Evolutionary conservation across 495 filamentous ascomycete species (phyloP).

Genomic region (Schizothecium vesticola): DNA sequence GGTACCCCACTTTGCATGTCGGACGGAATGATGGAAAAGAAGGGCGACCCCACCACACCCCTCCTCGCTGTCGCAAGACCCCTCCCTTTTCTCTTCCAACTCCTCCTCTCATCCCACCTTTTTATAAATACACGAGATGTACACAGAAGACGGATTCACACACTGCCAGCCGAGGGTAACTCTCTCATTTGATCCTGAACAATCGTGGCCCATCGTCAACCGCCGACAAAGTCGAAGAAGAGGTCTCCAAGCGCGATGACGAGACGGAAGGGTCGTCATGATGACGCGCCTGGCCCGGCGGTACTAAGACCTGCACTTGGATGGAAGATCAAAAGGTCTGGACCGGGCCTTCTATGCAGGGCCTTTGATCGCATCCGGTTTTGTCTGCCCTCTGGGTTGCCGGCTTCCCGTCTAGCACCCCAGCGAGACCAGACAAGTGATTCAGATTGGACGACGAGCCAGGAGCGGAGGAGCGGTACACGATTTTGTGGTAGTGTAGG

Average conservation of each 20-base stretch:
- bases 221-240: neutral
- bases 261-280: neutral
- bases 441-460: neutral
- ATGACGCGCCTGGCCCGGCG: neutral
- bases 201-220: neutral
- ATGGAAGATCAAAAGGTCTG: neutral
- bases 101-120: neutral
- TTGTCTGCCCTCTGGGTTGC: neutral
- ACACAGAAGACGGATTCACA: neutral
- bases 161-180: no score
- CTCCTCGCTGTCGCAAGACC: neutral
- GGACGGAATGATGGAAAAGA: constrained; percentile 6
- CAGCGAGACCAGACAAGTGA: neutral
- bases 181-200: neutral
- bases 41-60: neutral
- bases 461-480: neutral
- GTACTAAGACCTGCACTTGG: neutral
- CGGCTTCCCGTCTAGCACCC: neutral
- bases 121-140: neutral
- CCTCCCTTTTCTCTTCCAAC: neutral
- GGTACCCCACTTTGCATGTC: constrained; percentile 2
- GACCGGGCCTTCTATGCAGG: neutral
- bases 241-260: neutral
- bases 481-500: neutral
- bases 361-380: neutral